Evolutionary conservation across 2,329 filamentous ascomycete species (phyloP).

Genomic region (Trichoderma atroviride): DNA sequence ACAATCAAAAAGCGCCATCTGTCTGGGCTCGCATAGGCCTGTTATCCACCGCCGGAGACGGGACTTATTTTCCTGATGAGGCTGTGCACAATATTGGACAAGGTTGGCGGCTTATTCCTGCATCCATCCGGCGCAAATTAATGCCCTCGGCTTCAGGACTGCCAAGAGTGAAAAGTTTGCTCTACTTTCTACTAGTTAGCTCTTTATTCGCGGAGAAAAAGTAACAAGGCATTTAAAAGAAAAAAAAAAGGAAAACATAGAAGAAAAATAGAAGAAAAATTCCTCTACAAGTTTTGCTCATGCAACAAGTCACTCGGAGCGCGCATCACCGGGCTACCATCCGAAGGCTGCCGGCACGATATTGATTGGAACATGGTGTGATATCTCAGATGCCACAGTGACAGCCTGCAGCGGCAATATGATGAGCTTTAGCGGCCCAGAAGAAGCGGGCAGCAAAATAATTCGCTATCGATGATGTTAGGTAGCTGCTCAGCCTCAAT

Average conservation of each 20-base stretch:
- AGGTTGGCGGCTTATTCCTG: conserved; percentile 10
- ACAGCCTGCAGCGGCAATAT: neutral
- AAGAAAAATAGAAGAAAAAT: neutral
- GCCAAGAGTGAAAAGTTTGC: neutral
- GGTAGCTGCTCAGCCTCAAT: conserved; percentile 24
- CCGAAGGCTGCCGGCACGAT: neutral
- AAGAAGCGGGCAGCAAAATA: conserved; percentile 16
- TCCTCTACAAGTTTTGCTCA: neutral
- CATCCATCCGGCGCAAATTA: neutral
- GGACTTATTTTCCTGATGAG: conserved; percentile 10
- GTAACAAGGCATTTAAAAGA: neutral
- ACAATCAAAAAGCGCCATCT: neutral
- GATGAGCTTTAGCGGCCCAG: neutral
- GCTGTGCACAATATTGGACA: conserved; percentile 25
- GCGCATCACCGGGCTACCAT: neutral
- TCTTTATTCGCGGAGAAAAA: neutral
- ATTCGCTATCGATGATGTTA: conserved; percentile 12
- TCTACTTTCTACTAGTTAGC: neutral
- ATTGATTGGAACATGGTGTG: neutral
- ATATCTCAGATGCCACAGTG: neutral
- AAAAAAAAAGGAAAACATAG: neutral
- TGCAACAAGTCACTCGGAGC: neutral
- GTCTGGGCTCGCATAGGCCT: neutral
- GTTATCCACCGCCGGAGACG: neutral
- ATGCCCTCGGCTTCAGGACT: neutral